Percentiles rank a stretch among this genome's conserved stretches.
Conservation (phyloP, 108 stramenopile species). For the Seminavis robusta region DNA sequence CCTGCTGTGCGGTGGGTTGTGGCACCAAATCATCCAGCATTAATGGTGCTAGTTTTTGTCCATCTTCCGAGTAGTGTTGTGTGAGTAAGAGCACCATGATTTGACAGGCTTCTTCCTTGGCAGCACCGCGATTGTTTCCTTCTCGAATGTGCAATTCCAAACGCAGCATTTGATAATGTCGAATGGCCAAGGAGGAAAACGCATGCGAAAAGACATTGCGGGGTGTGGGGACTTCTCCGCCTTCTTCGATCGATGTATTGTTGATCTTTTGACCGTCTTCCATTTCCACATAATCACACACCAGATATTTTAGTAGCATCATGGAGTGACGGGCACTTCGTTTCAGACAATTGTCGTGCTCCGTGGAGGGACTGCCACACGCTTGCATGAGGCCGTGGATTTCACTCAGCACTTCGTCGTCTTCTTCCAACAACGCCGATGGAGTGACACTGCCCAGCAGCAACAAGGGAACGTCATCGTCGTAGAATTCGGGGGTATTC, state of each 20-base stretch:
- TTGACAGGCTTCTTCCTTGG: slow-evolving; percentile 74
- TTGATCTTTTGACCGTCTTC: slow-evolving; percentile 15
- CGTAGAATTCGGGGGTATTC: slow-evolving; percentile 81
- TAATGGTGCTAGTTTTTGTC: slow-evolving; percentile 52
- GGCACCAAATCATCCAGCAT: slow-evolving; percentile 56
- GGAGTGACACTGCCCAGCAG: slow-evolving; percentile 70
- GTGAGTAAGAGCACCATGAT: slow-evolving; percentile 66
- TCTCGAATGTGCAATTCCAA: slow-evolving; percentile 68
- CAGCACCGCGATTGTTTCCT: slow-evolving; percentile 59
- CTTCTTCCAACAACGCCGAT: slow-evolving; percentile 53
- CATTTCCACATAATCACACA: slow-evolving; percentile 64
- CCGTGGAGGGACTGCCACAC: slow-evolving; percentile 60
- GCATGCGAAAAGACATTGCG: slow-evolving; percentile 65
- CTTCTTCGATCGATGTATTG: neutral
- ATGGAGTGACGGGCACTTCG: slow-evolving; percentile 73
- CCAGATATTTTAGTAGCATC: slow-evolving; percentile 61
- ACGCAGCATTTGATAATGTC: slow-evolving; percentile 48
- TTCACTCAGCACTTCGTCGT: slow-evolving; percentile 39
- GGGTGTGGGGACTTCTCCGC: slow-evolving; percentile 4
- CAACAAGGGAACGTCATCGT: slow-evolving; percentile 77
- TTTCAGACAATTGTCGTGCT: slow-evolving; percentile 70
- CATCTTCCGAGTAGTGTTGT: slow-evolving; percentile 65
- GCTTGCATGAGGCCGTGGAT: slow-evolving; percentile 71
- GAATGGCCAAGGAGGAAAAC: slow-evolving; percentile 51
- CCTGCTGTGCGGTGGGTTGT: slow-evolving; percentile 35